Base-by-base conservation (phyloP, 371 early-diverging fungal species). In the Actinomortierella ambigua region DNA sequence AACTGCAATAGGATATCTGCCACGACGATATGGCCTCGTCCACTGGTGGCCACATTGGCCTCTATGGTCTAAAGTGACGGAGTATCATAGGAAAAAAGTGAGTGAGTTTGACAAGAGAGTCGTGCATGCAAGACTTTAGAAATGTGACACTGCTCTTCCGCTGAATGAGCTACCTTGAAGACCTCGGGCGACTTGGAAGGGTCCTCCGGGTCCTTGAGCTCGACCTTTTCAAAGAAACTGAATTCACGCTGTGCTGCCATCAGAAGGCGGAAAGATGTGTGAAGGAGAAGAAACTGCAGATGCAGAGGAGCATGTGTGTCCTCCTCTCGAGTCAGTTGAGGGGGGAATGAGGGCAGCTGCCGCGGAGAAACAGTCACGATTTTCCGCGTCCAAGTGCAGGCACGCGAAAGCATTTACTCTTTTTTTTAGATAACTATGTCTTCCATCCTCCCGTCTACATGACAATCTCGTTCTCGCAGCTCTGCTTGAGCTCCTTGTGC, bases 401-500 rank as follows among this genome's bases (percentile, higher is more conserved):
- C n/a, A n/a, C n/a, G n/a, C n/a, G n/a, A n/a, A n/a, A n/a, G n/a
- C n/a, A n/a, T n/a, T n/a, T n/a, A n/a, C n/a, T n/a, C n/a, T n/a
- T n/a, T n/a, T n/a, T n/a, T 34, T 34, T 4, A 34, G 4, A 34
- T 34, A 34, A 34, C 4, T 34, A 34, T 34, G 11, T 34, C 4
- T 34, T 34, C n/a, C n/a, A n/a, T n/a, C n/a, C 11, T 34, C 4
- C 34, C 11, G 34, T 34, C 76, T 89, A 97, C 96, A 97, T 95
- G 50, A 98, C 84, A 68, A 98, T 95, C 78, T 97, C 96, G 67
- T 94, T 93, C 73, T 96, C 94, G 84, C 87, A 93, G 77, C 88
- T 90, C 28, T 83, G 71, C 77, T 92, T 93, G 59, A 98, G 84
- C 63, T 96, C 97, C 85, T 98, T 98, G 85, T 97, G 93, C 24